Base-by-base conservation (phyloP, 2,329 filamentous ascomycete species). In the Pseudogymnoascus sp. region DNA sequence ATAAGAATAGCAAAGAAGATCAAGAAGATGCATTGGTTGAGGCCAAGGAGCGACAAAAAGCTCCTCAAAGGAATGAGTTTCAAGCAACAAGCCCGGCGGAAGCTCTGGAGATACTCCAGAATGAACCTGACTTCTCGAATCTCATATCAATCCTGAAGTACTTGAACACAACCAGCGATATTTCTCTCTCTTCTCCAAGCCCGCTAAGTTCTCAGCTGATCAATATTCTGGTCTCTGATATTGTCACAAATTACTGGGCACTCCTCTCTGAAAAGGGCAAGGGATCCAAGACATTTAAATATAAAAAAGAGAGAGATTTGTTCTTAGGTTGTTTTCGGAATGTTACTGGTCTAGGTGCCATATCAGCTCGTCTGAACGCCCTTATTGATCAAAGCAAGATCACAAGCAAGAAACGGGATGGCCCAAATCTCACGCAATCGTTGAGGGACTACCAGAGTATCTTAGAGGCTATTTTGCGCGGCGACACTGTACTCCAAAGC, bases 231-330 rank as follows among this genome's bases (percentile, higher is more conserved):
- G 84, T 95, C 63, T 86, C 82, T 13, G 83, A 86, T 33, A 92
- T 89, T 26, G 77, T 91, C 6, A 89, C 90, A 1, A 89, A 92
- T 70, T 96, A 93, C 74, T 97, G 94, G 93, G 71, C 78, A 2
- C 69, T 84, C 7, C 70, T 93, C 13, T 74, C 78, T 37, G 80
- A 82, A 3, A 63, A 65, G 1, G 5, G 26, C 63, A 29, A 5
- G 58, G 65, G 29, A 8, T 17, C 67, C 62, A 58, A 67, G 72
- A 66, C 68, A 67, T 24, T 50, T 11, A 41, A 36, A 33, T 36
- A 31, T 33, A 61, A 62, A 57, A 9, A 61, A 60, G 80, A 81
- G 39, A 67, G 78, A 1, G 72, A 75, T 40, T 72, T 82, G 1
- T 74, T 97, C 13, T 67, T 89, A 1, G 72, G 75, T 63, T 90